Evolutionary conservation across 1,284 basidiomycete genomes (phyloP), one percentile per base, ranked within the genome.

Genomic region (Ustilago vetiveriae): DNA sequence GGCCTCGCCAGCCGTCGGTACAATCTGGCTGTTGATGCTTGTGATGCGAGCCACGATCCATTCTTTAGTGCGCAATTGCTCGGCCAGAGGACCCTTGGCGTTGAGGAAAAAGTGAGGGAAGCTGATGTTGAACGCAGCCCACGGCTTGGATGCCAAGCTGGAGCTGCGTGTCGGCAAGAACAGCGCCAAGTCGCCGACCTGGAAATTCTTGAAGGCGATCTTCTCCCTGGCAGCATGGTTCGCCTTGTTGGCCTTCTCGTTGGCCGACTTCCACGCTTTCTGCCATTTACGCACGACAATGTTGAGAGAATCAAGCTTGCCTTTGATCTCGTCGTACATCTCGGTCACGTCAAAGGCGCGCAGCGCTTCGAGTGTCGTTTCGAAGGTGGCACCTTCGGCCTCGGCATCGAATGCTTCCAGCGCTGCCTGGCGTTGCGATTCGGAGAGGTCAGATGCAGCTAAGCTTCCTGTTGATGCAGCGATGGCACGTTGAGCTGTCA

Each of bases 91-190:
- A 1, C 57, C 58, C 0, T 88, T 90, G 6, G 92, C 90, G 78
- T 92, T 88, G 39, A 98, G 87, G 85, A 98, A 98, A 83, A 95
- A 95, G 84, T 98, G 95, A 30, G 95, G 95, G 82, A 92, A 94
- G 6, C 91, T 93, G 7, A 96, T 59, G 53, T 80, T 78, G 58
- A 81, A 80, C 0, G 79, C 79, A 0, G 77, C 72, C 79, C 79
- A 81, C 3, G 72, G 67, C 19, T 68, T 69, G 11, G 48, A 22
- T 0, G 46, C 45, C n/a, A 58, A 41, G 26, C 92, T 87, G 17
- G 92, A 92, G 82, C 96, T 96, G 44, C 94, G 86, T 0, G 96
- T 98, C 1, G 95, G 95, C 26, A 98, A 85, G 83, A 98, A 99
- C 32, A 99, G 85, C 0, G 94, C 94, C 46, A 98, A 85, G 84